Conservation (phyloP, 2,329 filamentous ascomycete species). For the Colletotrichum noveboracense region DNA sequence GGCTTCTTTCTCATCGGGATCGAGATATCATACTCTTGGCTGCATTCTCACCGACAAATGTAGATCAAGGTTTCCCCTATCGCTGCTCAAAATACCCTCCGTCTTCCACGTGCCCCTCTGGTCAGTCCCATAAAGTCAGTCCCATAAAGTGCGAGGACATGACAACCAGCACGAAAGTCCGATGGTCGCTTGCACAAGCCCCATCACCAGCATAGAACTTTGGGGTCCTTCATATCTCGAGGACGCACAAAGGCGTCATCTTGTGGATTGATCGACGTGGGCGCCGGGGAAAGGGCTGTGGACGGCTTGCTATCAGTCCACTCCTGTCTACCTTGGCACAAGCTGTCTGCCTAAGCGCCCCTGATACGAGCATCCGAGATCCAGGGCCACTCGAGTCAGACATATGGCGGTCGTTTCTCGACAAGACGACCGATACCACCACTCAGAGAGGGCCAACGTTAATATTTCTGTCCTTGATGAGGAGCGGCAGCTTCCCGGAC, state of each 20-base stretch:
- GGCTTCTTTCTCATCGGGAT: background rate
- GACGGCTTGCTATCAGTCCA: background rate
- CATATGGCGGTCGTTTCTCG: background rate
- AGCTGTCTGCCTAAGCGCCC: background rate
- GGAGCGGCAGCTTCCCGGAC: background rate
- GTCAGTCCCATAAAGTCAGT: background rate
- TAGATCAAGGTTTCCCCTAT: background rate
- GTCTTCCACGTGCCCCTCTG: background rate
- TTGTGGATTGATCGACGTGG: background rate
- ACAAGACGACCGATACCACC: background rate
- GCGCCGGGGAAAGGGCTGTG: background rate
- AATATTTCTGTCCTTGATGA: background rate
- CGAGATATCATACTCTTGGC: background rate
- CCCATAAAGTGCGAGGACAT: background rate
- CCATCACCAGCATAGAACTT: background rate
- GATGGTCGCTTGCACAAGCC: background rate
- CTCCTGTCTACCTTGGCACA: background rate
- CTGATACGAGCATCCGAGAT: slow-evolving; percentile 1
- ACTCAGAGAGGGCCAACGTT: background rate
- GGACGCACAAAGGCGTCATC: background rate
- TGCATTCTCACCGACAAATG: background rate
- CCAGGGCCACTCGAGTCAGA: background rate
- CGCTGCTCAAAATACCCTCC: background rate
- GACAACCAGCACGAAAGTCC: background rate
- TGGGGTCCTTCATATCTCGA: background rate